Evolutionary conservation across 208 protist genomes (phyloP).

Genomic region (Acanthamoeba sp.): DNA sequence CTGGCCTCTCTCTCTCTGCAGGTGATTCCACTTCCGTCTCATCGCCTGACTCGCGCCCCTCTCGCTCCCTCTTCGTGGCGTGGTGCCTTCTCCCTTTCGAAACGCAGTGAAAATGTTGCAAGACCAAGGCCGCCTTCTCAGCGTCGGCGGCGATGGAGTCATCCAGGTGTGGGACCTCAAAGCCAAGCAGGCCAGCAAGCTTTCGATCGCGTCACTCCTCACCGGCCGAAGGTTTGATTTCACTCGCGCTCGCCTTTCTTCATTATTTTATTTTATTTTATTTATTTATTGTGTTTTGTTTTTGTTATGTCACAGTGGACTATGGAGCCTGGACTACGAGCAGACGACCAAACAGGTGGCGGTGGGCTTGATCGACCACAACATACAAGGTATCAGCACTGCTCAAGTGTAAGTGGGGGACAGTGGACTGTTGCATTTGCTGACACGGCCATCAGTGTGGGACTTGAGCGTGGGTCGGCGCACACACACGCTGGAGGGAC

Average conservation of each 20-base stretch:
- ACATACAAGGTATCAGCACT: background rate
- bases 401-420: background rate
- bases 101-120: background rate
- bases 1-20: background rate
- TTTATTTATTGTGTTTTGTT: background rate
- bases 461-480: background rate
- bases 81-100: too few relatives aligned
- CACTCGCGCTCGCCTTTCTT: background rate
- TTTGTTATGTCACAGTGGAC: background rate
- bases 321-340: background rate
- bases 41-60: background rate
- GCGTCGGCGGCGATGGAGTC: background rate
- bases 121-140: background rate
- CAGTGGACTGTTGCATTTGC: too few relatives aligned
- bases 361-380: background rate
- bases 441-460: constrained; percentile 15
- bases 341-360: background rate
- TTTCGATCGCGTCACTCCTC: background rate
- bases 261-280: background rate
- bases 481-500: background rate
- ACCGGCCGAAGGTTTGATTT: background rate
- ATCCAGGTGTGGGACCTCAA: background rate
- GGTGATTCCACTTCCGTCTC: background rate
- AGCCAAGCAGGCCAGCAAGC: background rate
- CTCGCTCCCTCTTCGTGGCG: background rate